A percentile compares a stretch with the other conserved stretches of the same genome.
phyloP scores from a whole-genome alignment of 1,284 basidiomycete genomes.

The Trichosporon ovoides region DNA sequence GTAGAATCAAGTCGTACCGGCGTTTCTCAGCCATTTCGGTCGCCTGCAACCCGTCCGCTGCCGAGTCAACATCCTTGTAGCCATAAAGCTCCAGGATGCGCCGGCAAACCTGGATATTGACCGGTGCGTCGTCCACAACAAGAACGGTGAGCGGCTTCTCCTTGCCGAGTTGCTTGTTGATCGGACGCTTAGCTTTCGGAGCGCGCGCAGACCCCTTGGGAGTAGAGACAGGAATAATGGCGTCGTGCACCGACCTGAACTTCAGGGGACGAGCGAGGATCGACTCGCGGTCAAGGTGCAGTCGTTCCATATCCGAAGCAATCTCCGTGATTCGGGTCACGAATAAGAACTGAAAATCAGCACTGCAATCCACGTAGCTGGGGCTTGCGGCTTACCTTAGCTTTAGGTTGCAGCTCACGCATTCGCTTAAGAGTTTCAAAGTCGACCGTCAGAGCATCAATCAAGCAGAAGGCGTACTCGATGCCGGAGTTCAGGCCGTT shows the following conservation, averaged over 20 bases:
- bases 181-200: neutral
- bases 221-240: constrained; percentile 10
- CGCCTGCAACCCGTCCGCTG: constrained; percentile 39
- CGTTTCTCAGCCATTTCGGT: constrained; percentile 33
- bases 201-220: neutral
- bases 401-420: constrained; percentile 26
- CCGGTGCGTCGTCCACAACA: constrained; percentile 44
- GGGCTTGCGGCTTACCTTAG: constrained; percentile 25
- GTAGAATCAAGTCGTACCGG: constrained; percentile 39
- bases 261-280: constrained; percentile 43
- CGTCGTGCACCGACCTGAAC: constrained; percentile 33
- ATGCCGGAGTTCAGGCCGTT: constrained; percentile 25
- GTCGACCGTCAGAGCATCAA: constrained; percentile 25
- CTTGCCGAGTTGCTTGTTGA: constrained; percentile 17
- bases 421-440: constrained; percentile 18
- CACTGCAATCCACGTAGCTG: neutral
- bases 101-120: constrained; percentile 40
- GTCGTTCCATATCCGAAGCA: constrained; percentile 20
- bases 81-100: constrained; percentile 42
- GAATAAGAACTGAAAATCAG: constrained; percentile 26
- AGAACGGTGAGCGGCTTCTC: constrained; percentile 37
- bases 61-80: constrained; percentile 35
- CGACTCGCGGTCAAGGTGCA: constrained; percentile 23
- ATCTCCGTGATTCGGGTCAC: constrained; percentile 34
- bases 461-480: constrained; percentile 26